Evolutionary conservation across 176 grass and related monocot genomes (phyloP), one percentile per base, ranked within the genome.

Genomic region (Eragrostis curvula): DNA sequence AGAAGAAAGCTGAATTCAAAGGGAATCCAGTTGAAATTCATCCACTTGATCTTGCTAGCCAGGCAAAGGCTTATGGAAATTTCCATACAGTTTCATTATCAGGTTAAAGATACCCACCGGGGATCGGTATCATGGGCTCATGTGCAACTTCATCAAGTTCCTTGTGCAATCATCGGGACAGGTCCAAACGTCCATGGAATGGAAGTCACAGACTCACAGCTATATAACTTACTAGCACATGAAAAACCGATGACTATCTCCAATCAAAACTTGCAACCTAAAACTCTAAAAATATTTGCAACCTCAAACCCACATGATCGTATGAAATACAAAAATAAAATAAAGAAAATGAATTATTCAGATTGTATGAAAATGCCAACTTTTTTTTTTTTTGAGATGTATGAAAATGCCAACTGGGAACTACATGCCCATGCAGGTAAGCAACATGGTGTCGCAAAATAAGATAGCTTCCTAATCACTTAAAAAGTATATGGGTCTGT

Each of bases 261-360:
- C 66, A 71, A 64, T 79, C 51, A 85, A 70, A n/a, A 9, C 49
- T 39, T 70, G 20, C 64, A 77, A 65, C n/a, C 60, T 68, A 47
- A 29, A 57, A 28, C 36, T n/a, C n/a, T n/a, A n/a, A n/a, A n/a
- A n/a, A n/a, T n/a, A n/a, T n/a, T 39, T 70, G 20, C 64, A 77
- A 65, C n/a, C 60, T 68, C 61, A 29, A 57, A 28, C 36, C 40
- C 49, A 30, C 39, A 84, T 21, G 53, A 47, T 39, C 18, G 73
- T 20, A 48, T 9, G 63, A 39, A 69, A 64, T 52, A 52, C 9
- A 65, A 27, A 21, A 17, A 12, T 12, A 47, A 36, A 62, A 14
- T 5, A 56, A 17, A 58, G 25, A 58, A 61, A 9, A 16, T 23
- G 10, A 12, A 20, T 13, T 27, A 59, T 7, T 25, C 63, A 39